Base-by-base conservation (phyloP, 2,329 filamentous ascomycete genomes). In the Cercospora sojina region DNA sequence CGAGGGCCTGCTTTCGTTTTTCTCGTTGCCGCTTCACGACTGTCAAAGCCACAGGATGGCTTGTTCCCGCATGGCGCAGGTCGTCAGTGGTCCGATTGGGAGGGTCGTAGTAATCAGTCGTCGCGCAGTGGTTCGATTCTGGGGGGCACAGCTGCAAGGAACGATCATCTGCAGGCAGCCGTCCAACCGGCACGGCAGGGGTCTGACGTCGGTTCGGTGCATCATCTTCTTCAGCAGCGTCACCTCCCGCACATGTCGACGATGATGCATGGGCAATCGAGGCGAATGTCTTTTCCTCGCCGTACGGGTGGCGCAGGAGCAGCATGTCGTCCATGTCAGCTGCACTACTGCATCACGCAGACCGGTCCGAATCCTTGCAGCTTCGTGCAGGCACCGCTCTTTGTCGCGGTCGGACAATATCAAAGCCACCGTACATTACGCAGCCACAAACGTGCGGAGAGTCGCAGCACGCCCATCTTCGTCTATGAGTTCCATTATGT, bases 341-440 rank as follows among this genome's bases (percentile, higher is more conserved):
- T 62, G 64, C 25, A 49, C 35, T 61, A 49, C 35, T 61, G 57
- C 57, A 65, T 65, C 55, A 56, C 38, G 49, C 38, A 29, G 25
- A 20, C 10, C 20, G 41, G 41, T 27, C 41, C 23, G 29, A 32
- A 47, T 56, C 55, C 20, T 29, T 16, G 29, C 16, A 32, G 56
- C 38, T 20, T 64, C 43, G n/a, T 53, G 27, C 57, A 60, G 53
- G 62, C 20, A 64, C 18, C 25, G 20, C n/a, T 43, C 60, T 64
- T 66, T 63, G 64, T 66, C 64, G 55, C 59, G n/a, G 27, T 47
- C 55, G 29, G 35, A 66, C 64, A 66, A 66, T 66, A 66, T 59
- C 49, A 65, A 55, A 25, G 47, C 57, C 56, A 27, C 62, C 25
- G 18, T 29, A 6, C 23, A 18, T 27, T 7, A n/a, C 27, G 49